Percentiles rank a stretch among this genome's conserved stretches.
phyloP scores from a whole-genome alignment of 2,329 filamentous ascomycete species.

The Pseudogymnoascus sp. region DNA sequence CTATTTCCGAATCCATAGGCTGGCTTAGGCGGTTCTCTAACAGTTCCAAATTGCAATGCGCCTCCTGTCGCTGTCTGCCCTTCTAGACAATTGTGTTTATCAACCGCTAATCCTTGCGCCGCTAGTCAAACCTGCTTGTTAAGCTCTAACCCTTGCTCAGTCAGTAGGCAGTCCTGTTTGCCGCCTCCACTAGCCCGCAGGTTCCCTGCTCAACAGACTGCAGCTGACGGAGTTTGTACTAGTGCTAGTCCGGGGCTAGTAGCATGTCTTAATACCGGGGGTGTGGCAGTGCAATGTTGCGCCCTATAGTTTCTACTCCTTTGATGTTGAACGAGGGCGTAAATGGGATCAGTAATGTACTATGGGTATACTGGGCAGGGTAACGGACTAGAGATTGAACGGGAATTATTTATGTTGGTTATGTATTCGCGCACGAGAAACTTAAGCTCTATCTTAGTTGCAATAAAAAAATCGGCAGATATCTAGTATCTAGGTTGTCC shows the following conservation, averaged over 20 bases:
- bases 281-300: not conserved
- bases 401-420: not conserved
- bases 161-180: not conserved
- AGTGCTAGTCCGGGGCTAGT: not conserved
- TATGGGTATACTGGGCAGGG: not conserved
- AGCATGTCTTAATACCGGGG: not conserved
- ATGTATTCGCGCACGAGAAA: not conserved
- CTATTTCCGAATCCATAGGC: not conserved
- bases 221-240: not conserved
- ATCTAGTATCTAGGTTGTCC: not conserved
- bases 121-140: not conserved
- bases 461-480: not conserved
- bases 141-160: not conserved
- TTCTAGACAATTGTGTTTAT: not conserved
- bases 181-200: not conserved
- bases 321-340: not conserved
- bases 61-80: not conserved
- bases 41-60: not conserved
- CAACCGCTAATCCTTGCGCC: not conserved
- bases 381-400: not conserved
- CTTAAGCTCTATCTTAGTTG: not conserved
- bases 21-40: not conserved
- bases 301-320: not conserved
- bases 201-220: not conserved
- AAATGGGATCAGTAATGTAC: not conserved